Conservation (phyloP, 2,329 filamentous ascomycete species). For the Tolypocladium pustulatum region DNA sequence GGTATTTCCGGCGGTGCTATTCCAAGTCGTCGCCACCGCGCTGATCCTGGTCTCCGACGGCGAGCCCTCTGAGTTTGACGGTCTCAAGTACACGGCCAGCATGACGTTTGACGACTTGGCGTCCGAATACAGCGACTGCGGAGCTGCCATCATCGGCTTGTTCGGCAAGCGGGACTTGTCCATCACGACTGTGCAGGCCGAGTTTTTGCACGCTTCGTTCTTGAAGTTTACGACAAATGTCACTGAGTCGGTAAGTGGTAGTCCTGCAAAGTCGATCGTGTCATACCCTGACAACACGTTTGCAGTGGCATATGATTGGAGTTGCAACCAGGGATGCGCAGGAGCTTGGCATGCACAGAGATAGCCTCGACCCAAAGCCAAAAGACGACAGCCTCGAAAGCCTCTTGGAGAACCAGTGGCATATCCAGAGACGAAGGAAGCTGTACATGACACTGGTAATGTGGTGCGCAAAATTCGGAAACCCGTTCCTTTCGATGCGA, state of each 20-base stretch:
- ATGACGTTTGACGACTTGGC: constrained; percentile 53
- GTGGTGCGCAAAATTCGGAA: constrained; percentile 14
- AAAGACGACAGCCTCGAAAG: constrained; percentile 33
- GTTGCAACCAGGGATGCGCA: constrained; percentile 50
- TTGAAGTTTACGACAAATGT: constrained; percentile 50
- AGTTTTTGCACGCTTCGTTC: constrained; percentile 44
- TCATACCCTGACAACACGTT: background rate
- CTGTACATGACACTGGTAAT: constrained; percentile 44
- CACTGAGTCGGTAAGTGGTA: constrained; percentile 37
- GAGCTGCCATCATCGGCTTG: constrained; percentile 39
- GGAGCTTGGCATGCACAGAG: constrained; percentile 49
- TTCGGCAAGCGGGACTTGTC: constrained; percentile 48
- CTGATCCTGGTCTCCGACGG: constrained; percentile 40
- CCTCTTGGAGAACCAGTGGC: constrained; percentile 46
- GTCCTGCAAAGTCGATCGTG: background rate
- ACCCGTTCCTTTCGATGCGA: background rate
- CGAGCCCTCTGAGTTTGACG: constrained; percentile 37
- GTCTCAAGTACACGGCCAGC: constrained; percentile 46
- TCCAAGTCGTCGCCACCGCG: constrained; percentile 45
- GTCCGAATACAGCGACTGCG: constrained; percentile 49
- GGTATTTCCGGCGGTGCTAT: constrained; percentile 48
- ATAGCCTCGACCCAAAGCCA: constrained; percentile 40
- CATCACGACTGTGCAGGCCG: constrained; percentile 44
- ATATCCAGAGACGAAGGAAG: constrained; percentile 42
- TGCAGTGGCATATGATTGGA: constrained; percentile 44